Evolutionary conservation across 2,329 filamentous ascomycete genomes (phyloP).

Genomic region (Ilyonectria sp.): DNA sequence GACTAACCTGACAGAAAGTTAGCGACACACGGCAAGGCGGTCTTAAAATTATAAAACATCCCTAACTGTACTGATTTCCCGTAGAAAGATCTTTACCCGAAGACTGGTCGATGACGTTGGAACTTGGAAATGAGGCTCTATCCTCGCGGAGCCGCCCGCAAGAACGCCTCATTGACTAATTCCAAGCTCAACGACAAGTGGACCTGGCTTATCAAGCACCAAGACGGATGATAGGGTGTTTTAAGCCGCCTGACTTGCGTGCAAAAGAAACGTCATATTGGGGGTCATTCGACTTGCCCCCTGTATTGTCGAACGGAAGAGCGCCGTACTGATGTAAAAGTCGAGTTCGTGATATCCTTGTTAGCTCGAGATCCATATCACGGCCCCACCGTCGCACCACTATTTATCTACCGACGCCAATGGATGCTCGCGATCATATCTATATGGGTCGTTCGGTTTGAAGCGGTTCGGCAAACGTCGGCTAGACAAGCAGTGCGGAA

Average conservation of each 20-base stretch:
- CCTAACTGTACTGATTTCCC: neutral
- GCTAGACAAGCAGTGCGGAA: neutral
- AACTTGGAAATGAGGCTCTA: neutral
- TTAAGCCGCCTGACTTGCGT: neutral
- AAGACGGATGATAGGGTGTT: neutral
- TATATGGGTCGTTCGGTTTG: neutral
- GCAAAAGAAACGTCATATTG: neutral
- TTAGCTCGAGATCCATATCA: neutral
- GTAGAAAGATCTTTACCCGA: neutral
- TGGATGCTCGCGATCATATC: neutral
- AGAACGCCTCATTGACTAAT: neutral
- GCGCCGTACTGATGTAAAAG: neutral
- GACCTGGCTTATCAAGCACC: neutral
- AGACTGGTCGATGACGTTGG: neutral
- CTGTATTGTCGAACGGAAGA: neutral
- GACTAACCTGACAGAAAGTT: neutral
- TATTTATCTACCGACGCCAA: neutral
- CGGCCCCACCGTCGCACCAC: slow-evolving; percentile 4
- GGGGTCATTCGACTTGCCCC: neutral
- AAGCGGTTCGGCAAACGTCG: slow-evolving; percentile 8
- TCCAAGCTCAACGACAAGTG: neutral
- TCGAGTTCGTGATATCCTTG: neutral
- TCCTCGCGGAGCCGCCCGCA: neutral
- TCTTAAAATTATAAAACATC: neutral
- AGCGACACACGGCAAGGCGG: neutral